phyloP scores from a whole-genome alignment of 73 alveolate genomes.

The Uronychia setigera region DNA sequence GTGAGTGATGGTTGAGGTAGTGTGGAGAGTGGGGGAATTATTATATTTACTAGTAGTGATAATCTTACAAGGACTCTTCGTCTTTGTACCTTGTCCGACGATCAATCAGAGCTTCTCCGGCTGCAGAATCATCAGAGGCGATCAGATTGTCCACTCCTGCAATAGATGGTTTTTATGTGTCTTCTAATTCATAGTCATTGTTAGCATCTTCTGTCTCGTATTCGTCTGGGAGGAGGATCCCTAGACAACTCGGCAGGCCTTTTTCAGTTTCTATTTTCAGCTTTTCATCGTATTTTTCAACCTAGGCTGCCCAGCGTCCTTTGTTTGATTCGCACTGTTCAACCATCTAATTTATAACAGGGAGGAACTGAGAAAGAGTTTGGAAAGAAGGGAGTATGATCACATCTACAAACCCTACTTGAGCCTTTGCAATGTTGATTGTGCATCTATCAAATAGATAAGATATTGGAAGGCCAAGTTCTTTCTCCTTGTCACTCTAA shows the following conservation, averaged over 20 bases:
- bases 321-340: not conserved
- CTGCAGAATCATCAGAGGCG: not conserved
- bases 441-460: slow-evolving; percentile 80
- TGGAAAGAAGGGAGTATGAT: slow-evolving; percentile 27
- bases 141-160: not conserved
- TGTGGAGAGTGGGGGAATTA: no score
- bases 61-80: not conserved
- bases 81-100: not conserved
- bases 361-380: slow-evolving; percentile 20
- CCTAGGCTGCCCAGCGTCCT: not conserved
- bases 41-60: no score
- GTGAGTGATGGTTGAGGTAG: no score
- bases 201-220: not conserved
- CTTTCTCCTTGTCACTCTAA: slow-evolving; percentile 67
- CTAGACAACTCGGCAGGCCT: not conserved
- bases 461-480: slow-evolving; percentile 61
- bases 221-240: not conserved
- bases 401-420: slow-evolving; percentile 73
- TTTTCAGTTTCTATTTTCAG: not conserved
- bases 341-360: not conserved
- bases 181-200: not conserved
- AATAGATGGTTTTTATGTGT: not conserved
- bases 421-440: slow-evolving; percentile 65
- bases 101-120: not conserved
- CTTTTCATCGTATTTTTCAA: not conserved